Base-by-base conservation (phyloP, 2,329 filamentous ascomycete species). In the Calycina herbarum region DNA sequence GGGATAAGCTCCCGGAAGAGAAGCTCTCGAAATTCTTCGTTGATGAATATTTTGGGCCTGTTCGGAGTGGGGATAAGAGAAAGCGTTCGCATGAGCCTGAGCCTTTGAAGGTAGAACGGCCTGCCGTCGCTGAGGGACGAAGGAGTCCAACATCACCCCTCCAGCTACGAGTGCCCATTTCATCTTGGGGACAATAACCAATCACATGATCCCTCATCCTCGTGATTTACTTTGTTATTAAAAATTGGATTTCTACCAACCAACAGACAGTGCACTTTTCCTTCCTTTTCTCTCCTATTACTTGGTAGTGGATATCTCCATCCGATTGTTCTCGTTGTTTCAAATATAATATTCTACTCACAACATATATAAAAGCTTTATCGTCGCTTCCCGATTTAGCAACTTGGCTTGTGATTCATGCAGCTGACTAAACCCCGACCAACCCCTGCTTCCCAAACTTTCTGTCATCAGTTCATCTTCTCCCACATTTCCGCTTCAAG, bases 101-200 rank as follows among this genome's bases (percentile, higher is more conserved):
- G 17, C 7, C n/a, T 24, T 24, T 3, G n/a, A 51, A 51, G 17
- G 42, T 45, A n/a, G 5, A 17, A 45, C n/a, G n/a, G 42, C 17
- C 31, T 33, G 31, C 31, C 31, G 31, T 33, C 7, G 15, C 15
- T 17, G 15, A 48, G 20, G 42, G 15, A 48, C 42, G 42, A 48
- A 48, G 42, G 42, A 48, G 20, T 48, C 15, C 15, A 15, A 48
- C 42, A 20, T 5, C 10, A 48, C 59, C 67, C 77, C 77, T 59
- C 10, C 42, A 13, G 13, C 42, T 8, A 13, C 42, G 42, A 71
- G 74, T 42, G 73, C 74, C 35, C 75, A 77, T 56, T 77, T 77
- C 57, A 73, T 75, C 51, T 76, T 75, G 62, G 78, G 76, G 2
- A 76, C 75, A 61, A 73, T 76, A 31, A 31, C 29, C 29, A 31